Base-by-base conservation (phyloP, 2,329 filamentous ascomycete species). In the Aotearoamyces nothofagi region DNA sequence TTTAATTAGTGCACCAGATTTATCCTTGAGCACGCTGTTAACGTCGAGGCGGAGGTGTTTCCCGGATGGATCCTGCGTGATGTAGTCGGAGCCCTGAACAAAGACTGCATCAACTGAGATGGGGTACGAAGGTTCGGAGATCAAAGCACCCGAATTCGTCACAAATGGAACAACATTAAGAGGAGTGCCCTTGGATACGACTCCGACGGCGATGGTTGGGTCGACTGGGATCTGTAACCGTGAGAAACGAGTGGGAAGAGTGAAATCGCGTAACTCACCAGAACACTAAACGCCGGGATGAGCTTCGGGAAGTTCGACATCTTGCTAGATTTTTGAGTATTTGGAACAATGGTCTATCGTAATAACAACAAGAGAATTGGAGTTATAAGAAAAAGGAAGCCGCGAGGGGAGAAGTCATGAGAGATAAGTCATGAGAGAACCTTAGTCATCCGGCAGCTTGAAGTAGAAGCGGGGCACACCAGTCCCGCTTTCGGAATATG, bases 31-130 rank as follows among this genome's bases (percentile, higher is more conserved):
- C 17, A 53, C 41, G 30, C 47, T 51, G 10, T 45, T 44, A 6
- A 58, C 56, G 22, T 57, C 50, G 27, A 59, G 49, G 15, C 54
- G 47, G 15, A 51, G 41, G 35, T 52, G 48, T 17, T 44, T 40
- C 4, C 53, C 53, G 27, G 48, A 43, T 3, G 52, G 47, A 33
- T 58, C 56, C 28, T 46, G 46, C 15, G 51, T 53, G 28, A 59
- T 42, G 40, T 50, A 57, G 39, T 59, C 56, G 26, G 48, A 47
- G 13, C 54, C 56, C 27, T 56, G 52, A 27, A 51, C 31, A 31
- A 57, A 54, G 15, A 42, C 43, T 17, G 54, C 55, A 29, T 54
- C 43, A 25, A 59, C 33, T 15, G 43, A 31, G 27, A 52, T 45
- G 5, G 47, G 44, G 36, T 57, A 58, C 30, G 31, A 29, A 3